These are phyloP conservation scores for Carex myosuroides DNA, from an alignment of 176 grass and related monocot species.

Conservation along the genomic window DNA sequence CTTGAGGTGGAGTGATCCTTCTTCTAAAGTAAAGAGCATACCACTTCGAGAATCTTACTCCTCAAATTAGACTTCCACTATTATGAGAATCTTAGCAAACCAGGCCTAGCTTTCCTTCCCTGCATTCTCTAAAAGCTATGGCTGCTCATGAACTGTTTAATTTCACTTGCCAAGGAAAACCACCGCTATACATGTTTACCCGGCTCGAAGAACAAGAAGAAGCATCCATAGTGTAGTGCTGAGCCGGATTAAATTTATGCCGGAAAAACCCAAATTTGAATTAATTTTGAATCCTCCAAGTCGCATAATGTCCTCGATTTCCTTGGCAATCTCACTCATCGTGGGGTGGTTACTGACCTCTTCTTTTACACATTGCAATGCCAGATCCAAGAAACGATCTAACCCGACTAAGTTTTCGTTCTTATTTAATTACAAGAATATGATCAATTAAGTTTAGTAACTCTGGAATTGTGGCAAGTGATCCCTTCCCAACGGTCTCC, in stretches of 20 bases:
- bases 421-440: conserved; percentile 14
- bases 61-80: too few species aligned
- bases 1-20: too few species aligned
- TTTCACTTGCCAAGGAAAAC: conserved; percentile 41
- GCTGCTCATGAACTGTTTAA: conserved; percentile 21
- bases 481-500: too few species aligned
- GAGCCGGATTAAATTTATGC: background rate
- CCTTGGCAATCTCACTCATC: too few species aligned
- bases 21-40: too few species aligned
- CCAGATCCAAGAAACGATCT: conserved; percentile 40
- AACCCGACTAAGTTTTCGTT: conserved; percentile 28
- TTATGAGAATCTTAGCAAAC: too few species aligned
- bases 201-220: background rate
- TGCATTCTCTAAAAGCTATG: background rate
- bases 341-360: background rate
- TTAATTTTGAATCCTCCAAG: background rate
- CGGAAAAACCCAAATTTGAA: too few species aligned
- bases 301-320: too few species aligned
- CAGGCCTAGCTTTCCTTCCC: too few species aligned
- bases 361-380: conserved; percentile 44
- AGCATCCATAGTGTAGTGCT: conserved; percentile 25
- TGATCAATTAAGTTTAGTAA: conserved; percentile 48
- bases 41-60: too few species aligned
- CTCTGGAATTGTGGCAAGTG: too few species aligned
- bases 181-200: conserved; percentile 44